Base-by-base conservation (phyloP, 495 filamentous ascomycete species). In the Aspergillus saccharolyticus region DNA sequence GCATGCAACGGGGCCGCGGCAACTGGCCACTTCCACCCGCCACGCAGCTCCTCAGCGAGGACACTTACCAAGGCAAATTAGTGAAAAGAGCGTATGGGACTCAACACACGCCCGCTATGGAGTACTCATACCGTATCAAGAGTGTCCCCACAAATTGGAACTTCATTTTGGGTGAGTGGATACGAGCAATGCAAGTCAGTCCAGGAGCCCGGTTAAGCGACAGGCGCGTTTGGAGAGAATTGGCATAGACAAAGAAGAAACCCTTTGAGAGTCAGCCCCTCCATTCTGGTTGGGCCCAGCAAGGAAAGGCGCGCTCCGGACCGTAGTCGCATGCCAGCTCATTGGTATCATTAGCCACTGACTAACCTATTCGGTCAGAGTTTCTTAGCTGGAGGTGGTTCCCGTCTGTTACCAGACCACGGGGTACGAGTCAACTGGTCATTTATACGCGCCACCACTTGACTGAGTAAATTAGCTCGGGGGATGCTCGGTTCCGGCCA, bases 271-370 rank as follows among this genome's bases (percentile, higher is more conserved):
- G 42, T 44, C 42, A 43, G 17, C 44, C 21, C 33, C 44, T 52
- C 49, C 42, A 46, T 47, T 47, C 51, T 60, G 63, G 59, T 60
- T 60, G 49, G 60, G 47, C 47, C 59, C 57, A 66, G 57, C 52
- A 48, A 60, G 59, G 55, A 62, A 63, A 63, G 63, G 60, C 53
- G 63, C 63, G 63, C 63, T 63, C 60, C 63, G 63, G 60, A 61
- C 63, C 63, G 63, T 63, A 60, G 54, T 55, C 52, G 59, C 56
- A 60, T 54, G 39, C 42, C 54, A 52, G 51, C 25, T 59, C 50
- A 55, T 59, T 63, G 54, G 57, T 39, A 57, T 49, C 3, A 24
- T 18, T n/a, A n/a, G n/a, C n/a, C 25, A 28, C 25, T 28, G n/a
- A 50, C 47, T 24, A 50, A 24, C 47, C 46, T n/a, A n/a, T n/a